phyloP scores from a whole-genome alignment of 805 yeast genomes.

The Wickerhamiella sergipiensis region DNA sequence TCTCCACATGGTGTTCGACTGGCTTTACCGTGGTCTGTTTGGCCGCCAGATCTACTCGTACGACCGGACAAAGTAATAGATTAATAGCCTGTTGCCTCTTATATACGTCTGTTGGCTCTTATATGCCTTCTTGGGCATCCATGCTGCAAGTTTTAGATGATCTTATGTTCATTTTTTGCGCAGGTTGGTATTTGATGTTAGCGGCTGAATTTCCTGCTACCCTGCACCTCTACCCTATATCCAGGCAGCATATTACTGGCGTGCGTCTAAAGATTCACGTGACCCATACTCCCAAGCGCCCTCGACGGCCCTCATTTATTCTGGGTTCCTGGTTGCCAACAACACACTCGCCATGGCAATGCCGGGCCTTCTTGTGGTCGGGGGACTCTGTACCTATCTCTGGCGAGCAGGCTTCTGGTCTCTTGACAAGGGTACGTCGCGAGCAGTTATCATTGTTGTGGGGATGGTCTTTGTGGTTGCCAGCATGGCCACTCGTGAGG shows the following conservation, averaged over 20 bases:
- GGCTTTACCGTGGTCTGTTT: conserved; percentile 41
- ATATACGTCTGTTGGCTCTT: too few species aligned
- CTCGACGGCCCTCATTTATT: neutral
- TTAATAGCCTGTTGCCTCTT: too few species aligned
- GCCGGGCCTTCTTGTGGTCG: neutral
- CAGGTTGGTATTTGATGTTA: too few species aligned
- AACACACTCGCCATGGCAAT: neutral
- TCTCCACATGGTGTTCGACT: conserved; percentile 49
- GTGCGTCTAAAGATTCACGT: neutral
- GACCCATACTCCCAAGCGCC: neutral
- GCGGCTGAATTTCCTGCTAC: too few species aligned
- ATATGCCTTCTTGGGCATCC: too few species aligned
- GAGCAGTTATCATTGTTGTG: neutral
- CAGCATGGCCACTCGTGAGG: neutral
- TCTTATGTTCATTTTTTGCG: too few species aligned
- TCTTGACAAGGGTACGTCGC: neutral
- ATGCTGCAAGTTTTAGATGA: too few species aligned
- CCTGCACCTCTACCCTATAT: too few species aligned
- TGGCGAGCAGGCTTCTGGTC: neutral
- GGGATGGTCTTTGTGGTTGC: neutral
- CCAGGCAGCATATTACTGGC: neutral
- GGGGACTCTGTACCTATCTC: neutral
- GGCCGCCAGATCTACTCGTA: conserved; percentile 24
- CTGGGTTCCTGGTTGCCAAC: too few species aligned
- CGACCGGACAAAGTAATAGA: conserved; percentile 11